Evolutionary conservation across 306 rosid genomes (phyloP).

Genomic region (Acacia crassicarpa): DNA sequence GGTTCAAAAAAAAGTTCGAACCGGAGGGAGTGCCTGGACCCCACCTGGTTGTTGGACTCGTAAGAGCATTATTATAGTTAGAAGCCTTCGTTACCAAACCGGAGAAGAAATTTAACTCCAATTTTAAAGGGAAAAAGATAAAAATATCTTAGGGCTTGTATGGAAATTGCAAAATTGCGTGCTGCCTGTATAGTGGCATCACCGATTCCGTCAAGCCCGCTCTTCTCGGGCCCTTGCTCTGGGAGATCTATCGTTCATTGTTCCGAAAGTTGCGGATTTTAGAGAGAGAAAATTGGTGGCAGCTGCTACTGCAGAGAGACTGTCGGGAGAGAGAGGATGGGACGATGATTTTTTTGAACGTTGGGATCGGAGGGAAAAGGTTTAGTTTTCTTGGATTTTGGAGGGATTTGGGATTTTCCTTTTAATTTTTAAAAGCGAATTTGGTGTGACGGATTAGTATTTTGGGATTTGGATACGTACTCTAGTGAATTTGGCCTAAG

Average conservation of each 20-base stretch:
- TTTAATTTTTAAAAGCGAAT: constrained; percentile 9
- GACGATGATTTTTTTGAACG: constrained; percentile 41
- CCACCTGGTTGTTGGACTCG: constrained; percentile 22
- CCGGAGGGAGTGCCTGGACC: constrained; percentile 6
- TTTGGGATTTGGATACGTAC: constrained; percentile 25
- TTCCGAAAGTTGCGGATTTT: constrained; percentile 46
- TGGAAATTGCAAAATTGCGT: constrained; percentile 52
- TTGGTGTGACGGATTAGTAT: constrained; percentile 41
- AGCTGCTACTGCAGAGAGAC: constrained; percentile 1
- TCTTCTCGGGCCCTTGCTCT: constrained; percentile 26
- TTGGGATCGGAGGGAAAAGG: constrained; percentile 55
- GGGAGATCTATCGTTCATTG: constrained; percentile 38
- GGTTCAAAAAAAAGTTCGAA: not conserved
- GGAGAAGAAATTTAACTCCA: not conserved
- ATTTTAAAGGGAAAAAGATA: not conserved
- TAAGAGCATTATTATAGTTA: not conserved
- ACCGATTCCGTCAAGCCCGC: constrained; percentile 61
- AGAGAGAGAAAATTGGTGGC: constrained; percentile 44
- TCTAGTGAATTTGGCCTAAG: constrained; percentile 35
- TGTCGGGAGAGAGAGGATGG: constrained; percentile 31
- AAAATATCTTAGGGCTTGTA: constrained; percentile 64
- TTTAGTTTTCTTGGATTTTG: constrained; percentile 44
- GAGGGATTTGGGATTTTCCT: constrained; percentile 42
- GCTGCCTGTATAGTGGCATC: constrained; percentile 48
- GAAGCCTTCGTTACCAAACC: not conserved